Base-by-base conservation (phyloP, 2,329 filamentous ascomycete genomes). In the Aureobasidium sp. region DNA sequence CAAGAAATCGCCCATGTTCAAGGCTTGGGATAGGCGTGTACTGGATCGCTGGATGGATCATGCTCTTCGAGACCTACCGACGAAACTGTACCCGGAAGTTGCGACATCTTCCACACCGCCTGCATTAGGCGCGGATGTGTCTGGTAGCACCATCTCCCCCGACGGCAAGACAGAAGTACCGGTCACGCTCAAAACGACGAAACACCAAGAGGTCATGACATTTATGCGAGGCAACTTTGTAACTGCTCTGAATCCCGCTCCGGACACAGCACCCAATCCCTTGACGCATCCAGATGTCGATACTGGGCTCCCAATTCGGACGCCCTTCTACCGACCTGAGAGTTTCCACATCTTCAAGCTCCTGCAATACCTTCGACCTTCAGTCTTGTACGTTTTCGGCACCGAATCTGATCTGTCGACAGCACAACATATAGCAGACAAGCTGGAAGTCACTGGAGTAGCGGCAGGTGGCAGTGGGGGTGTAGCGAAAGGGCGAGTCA, bases 191-290 rank as follows among this genome's bases (percentile, higher is more conserved):
- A 83, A 84, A 1, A 97, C 93, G 0, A 87, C 90, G 0, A 91
- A 92, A 69, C 89, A 96, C 73, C 90, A 96, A 71, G 91, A 96
- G 77, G 88, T 94, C 62, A 87, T 90, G 70, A 91, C 87, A 1
- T 94, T 88, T 72, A 75, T 89, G 66, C 82, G 88, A 0, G 83
- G 86, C 0, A 82, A 83, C 63, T 84, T 81, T 34, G 65, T 65
- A 2, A 65, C 66, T 2, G 11, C 63, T 4, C 62, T 63, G 15
- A 65, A 67, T 61, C 67, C 66, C 5, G 48, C 66, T 41, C 72
- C 70, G 5, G 73, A 73, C 42, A 70, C 64, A 0, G 64, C 68
- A 20, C 67, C 76, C 3, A 75, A 77, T 56, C 69, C 72, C 12
- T 61, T 72, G n/a, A 77, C 76, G 6, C 77, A 79, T 62, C 72